Conservation (phyloP, 108 stramenopile genomes). For the Fragilariopsis cylindrus region DNA sequence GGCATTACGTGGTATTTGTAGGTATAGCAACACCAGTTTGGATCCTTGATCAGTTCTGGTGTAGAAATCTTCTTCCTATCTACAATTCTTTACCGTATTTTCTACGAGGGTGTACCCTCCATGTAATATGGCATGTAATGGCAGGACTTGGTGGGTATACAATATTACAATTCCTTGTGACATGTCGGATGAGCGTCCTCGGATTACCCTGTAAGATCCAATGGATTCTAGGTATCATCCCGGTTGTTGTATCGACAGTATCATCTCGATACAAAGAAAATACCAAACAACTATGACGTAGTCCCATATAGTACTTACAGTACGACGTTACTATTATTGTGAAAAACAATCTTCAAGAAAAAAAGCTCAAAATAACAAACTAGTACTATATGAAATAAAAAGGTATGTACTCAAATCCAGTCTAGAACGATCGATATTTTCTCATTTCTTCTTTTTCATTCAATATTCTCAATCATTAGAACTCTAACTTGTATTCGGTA, state of each 20-base stretch:
- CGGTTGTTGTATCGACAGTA: slow-evolving; percentile 6
- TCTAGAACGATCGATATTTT: too few relatives aligned
- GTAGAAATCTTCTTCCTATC: slow-evolving; percentile 10
- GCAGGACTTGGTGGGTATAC: slow-evolving; percentile 37
- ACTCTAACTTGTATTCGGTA: too few relatives aligned
- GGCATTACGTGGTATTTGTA: slow-evolving; percentile 4
- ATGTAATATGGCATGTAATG: slow-evolving; percentile 43
- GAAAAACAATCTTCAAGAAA: too few relatives aligned
- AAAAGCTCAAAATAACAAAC: too few relatives aligned
- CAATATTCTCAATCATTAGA: too few relatives aligned
- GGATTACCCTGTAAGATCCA: slow-evolving; percentile 19
- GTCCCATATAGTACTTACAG: too few relatives aligned
- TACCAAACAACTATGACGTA: background rate
- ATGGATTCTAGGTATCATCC: slow-evolving; percentile 24
- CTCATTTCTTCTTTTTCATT: too few relatives aligned
- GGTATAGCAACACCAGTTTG: slow-evolving; percentile 33
- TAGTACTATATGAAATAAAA: too few relatives aligned
- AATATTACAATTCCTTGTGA: slow-evolving; percentile 22
- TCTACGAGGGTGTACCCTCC: slow-evolving; percentile 36
- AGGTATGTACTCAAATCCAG: too few relatives aligned
- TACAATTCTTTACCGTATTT: slow-evolving; percentile 16
- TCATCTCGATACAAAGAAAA: background rate
- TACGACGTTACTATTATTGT: too few relatives aligned
- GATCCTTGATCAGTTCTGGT: slow-evolving; percentile 35
- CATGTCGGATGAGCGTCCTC: slow-evolving; percentile 26